A percentile compares a stretch with the other conserved stretches of the same genome.
phyloP scores from a whole-genome alignment of 2,329 filamentous ascomycete genomes.

The Leptosphaerulina australis region DNA sequence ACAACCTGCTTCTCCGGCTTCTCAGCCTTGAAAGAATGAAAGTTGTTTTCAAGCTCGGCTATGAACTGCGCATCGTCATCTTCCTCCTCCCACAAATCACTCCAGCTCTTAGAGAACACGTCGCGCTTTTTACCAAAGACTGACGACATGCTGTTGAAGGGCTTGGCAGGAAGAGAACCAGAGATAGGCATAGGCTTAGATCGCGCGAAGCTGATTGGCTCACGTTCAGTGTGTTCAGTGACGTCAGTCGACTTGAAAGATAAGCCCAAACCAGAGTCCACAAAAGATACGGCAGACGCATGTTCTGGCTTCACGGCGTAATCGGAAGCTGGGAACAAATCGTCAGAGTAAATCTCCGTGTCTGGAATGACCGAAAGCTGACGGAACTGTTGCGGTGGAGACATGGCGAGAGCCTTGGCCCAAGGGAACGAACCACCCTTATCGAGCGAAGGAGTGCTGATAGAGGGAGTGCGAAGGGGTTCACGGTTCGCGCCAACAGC shows the following conservation, averaged over 20 bases:
- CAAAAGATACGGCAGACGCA: constrained; percentile 80
- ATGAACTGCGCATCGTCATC: constrained; percentile 69
- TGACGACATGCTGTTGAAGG: constrained; percentile 73
- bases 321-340: constrained; percentile 80
- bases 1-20: constrained; percentile 48
- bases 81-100: constrained; percentile 96
- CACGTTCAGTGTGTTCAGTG: constrained; percentile 47
- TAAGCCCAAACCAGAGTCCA: constrained; percentile 79
- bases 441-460: constrained; percentile 84
- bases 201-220: constrained; percentile 58
- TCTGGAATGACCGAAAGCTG: constrained; percentile 86
- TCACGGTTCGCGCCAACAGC: constrained; percentile 87
- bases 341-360: constrained; percentile 79
- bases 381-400: constrained; percentile 71
- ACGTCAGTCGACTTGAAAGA: constrained; percentile 72
- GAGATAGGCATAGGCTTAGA: constrained; percentile 78
- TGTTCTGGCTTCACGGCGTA: constrained; percentile 77
- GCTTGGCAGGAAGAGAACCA: constrained; percentile 74
- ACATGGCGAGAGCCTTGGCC: constrained; percentile 86
- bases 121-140: constrained; percentile 80
- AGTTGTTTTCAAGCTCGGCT: constrained; percentile 66
- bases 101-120: constrained; percentile 96
- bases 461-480: constrained; percentile 91
- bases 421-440: constrained; percentile 85
- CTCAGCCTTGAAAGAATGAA: constrained; percentile 52